phyloP scores from a whole-genome alignment of 2,329 filamentous ascomycete genomes.

The Lojkania enalia region DNA sequence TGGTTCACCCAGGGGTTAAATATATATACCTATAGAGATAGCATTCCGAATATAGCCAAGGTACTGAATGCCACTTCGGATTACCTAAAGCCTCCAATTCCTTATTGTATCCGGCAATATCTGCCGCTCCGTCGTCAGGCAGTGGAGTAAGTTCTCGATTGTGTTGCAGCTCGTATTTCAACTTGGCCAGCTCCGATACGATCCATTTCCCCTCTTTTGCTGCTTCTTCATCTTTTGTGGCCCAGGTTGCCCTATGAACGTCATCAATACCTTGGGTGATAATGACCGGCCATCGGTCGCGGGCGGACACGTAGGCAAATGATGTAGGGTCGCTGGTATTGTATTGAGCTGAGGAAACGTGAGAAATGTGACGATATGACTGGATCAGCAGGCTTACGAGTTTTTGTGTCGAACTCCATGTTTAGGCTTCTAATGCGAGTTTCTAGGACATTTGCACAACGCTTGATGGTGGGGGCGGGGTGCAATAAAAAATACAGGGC shows the following conservation, averaged over 20 bases:
- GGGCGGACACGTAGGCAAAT: slow-evolving; percentile 83
- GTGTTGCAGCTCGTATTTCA: slow-evolving; percentile 97
- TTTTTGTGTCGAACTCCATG: slow-evolving; percentile 78
- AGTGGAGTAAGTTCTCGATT: slow-evolving; percentile 78
- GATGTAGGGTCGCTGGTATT: slow-evolving; percentile 80
- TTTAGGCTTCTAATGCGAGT: slow-evolving; percentile 3
- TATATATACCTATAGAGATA: slow-evolving; percentile 76
- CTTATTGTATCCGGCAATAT: slow-evolving; percentile 81
- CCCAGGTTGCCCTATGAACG: slow-evolving; percentile 73
- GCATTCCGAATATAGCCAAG: slow-evolving; percentile 93
- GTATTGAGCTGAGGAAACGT: slow-evolving; percentile 65
- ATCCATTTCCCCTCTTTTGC: slow-evolving; percentile 83
- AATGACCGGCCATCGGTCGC: slow-evolving; percentile 91
- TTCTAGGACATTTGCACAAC: slow-evolving; percentile 1
- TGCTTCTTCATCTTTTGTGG: slow-evolving; percentile 64
- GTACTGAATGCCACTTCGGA: slow-evolving; percentile 78
- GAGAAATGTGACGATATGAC: slow-evolving; percentile 4
- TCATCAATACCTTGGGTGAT: slow-evolving; percentile 93
- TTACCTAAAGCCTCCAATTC: slow-evolving; percentile 75
- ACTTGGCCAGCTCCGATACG: slow-evolving; percentile 72
- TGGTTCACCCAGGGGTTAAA: background rate
- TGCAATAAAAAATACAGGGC: slow-evolving; percentile 10
- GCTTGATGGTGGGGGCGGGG: slow-evolving; percentile 14
- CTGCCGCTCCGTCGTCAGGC: slow-evolving; percentile 72
- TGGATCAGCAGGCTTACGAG: slow-evolving; percentile 58